Evolutionary conservation across 495 filamentous ascomycete species (phyloP).

Genomic region (Xanthoparmelia taractica): DNA sequence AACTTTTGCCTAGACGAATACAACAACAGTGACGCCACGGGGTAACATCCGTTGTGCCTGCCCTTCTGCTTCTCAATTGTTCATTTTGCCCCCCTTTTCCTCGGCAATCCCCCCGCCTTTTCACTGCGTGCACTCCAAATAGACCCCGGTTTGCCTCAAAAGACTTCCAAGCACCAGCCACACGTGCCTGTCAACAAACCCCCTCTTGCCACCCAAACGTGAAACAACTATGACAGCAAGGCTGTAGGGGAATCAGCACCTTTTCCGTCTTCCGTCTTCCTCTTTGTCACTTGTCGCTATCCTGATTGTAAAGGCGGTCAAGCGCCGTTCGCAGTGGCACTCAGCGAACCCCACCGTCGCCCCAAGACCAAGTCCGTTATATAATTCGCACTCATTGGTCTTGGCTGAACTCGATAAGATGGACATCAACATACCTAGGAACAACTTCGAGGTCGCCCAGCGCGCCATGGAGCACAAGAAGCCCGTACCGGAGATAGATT

Average conservation of each 20-base stretch:
- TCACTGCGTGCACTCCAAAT: constrained; percentile 7
- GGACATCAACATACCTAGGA: constrained; percentile 16
- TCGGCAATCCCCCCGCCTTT: constrained; percentile 4
- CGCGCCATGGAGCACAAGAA: constrained; percentile 87
- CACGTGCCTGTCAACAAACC: not conserved
- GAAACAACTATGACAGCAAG: constrained; percentile 3
- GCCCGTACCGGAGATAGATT: constrained; percentile 94
- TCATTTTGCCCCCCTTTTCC: not conserved
- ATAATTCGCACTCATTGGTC: not conserved
- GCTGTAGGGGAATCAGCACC: not conserved
- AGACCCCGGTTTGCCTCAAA: constrained; percentile 9
- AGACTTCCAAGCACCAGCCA: not conserved
- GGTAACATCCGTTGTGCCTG: not conserved
- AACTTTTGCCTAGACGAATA: not conserved
- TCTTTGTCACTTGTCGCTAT: constrained; percentile 3
- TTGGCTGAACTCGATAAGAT: not conserved
- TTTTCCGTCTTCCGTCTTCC: not conserved
- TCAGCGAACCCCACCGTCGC: not conserved
- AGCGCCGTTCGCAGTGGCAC: constrained; percentile 12
- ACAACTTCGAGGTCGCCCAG: constrained; percentile 32
- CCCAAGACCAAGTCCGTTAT: not conserved
- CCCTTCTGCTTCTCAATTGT: constrained; percentile 3
- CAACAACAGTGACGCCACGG: not conserved
- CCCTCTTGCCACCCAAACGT: not conserved
- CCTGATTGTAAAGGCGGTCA: not conserved